phyloP scores from a whole-genome alignment of 2,329 filamentous ascomycete genomes.

The Penicillium sumatraense region DNA sequence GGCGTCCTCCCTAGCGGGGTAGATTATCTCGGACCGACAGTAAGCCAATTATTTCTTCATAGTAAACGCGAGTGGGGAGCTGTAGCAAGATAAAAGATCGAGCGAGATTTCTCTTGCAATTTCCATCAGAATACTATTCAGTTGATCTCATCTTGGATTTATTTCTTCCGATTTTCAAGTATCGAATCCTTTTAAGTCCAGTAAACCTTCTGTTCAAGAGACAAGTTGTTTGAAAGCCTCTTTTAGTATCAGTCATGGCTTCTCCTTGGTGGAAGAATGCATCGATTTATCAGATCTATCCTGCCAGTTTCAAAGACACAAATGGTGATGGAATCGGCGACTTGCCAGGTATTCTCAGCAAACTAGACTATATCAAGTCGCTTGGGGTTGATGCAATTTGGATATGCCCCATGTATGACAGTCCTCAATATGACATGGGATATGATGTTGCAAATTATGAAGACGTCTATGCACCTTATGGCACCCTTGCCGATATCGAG shows the following conservation, averaged over 20 bases:
- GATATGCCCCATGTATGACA: conserved; percentile 69
- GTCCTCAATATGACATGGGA: conserved; percentile 70
- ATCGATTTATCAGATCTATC: conserved; percentile 39
- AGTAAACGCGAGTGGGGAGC: not conserved
- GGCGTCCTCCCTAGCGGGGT: conserved; percentile 9
- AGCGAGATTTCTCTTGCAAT: not conserved
- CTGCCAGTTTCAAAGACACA: conserved; percentile 51
- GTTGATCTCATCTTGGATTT: not conserved
- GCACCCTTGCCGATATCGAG: conserved; percentile 65
- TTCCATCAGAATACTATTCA: not conserved
- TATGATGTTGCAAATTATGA: conserved; percentile 70
- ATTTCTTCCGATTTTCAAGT: not conserved
- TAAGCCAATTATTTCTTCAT: conserved; percentile 7
- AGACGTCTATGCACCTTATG: conserved; percentile 64
- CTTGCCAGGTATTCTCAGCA: conserved; percentile 65
- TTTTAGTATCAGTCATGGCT: not conserved
- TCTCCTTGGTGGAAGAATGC: conserved; percentile 44
- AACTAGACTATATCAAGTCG: conserved; percentile 64
- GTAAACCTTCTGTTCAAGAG: too few species aligned
- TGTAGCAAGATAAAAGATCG: conserved; percentile 8
- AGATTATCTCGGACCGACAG: conserved; percentile 15
- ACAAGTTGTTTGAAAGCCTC: not conserved
- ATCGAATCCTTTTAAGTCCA: not conserved
- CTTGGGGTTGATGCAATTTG: conserved; percentile 69
- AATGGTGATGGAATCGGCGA: conserved; percentile 66